These are phyloP conservation scores for Nemania sp. DNA, from an alignment of 2,329 filamentous ascomycete genomes.

Conservation along the genomic window DNA sequence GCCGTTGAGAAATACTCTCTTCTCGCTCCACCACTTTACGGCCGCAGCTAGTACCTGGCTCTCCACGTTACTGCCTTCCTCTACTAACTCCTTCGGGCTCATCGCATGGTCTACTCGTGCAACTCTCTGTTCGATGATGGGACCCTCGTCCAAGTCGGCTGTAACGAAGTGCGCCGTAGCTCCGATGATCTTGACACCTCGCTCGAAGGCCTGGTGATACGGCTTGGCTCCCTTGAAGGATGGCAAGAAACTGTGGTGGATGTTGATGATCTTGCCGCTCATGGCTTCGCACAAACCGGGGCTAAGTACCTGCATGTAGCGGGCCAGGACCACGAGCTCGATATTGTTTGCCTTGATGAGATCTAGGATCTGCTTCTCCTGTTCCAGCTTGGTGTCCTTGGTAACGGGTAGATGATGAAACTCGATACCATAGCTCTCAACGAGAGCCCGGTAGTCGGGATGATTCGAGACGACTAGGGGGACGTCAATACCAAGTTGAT, in stretches of 20 bases:
- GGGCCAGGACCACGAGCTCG: slow-evolving; percentile 83
- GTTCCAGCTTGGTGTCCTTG: slow-evolving; percentile 79
- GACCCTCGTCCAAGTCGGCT: slow-evolving; percentile 85
- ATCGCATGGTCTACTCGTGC: slow-evolving; percentile 81
- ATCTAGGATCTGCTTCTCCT: slow-evolving; percentile 78
- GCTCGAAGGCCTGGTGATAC: slow-evolving; percentile 88
- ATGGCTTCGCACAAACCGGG: slow-evolving; percentile 80
- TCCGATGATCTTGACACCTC: slow-evolving; percentile 89
- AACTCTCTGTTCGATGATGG: slow-evolving; percentile 88
- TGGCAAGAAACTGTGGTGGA: slow-evolving; percentile 88
- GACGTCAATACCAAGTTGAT: slow-evolving; percentile 79
- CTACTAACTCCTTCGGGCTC: slow-evolving; percentile 79
- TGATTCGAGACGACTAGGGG: slow-evolving; percentile 87
- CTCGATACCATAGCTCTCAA: slow-evolving; percentile 78
- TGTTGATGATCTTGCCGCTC: slow-evolving; percentile 91
- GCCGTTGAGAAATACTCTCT: slow-evolving; percentile 81
- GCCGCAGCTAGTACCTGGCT: slow-evolving; percentile 84
- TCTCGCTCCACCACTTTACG: slow-evolving; percentile 86
- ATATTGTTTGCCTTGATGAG: slow-evolving; percentile 76
- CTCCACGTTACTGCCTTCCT: slow-evolving; percentile 86
- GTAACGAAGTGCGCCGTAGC: slow-evolving; percentile 90
- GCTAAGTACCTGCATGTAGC: slow-evolving; percentile 89
- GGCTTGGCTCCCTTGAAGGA: slow-evolving; percentile 90
- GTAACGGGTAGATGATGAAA: slow-evolving; percentile 86
- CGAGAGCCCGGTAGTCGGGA: slow-evolving; percentile 76